Evolutionary conservation across 768 basidiomycete species (phyloP).

Genomic region (Gymnopilus junonius): DNA sequence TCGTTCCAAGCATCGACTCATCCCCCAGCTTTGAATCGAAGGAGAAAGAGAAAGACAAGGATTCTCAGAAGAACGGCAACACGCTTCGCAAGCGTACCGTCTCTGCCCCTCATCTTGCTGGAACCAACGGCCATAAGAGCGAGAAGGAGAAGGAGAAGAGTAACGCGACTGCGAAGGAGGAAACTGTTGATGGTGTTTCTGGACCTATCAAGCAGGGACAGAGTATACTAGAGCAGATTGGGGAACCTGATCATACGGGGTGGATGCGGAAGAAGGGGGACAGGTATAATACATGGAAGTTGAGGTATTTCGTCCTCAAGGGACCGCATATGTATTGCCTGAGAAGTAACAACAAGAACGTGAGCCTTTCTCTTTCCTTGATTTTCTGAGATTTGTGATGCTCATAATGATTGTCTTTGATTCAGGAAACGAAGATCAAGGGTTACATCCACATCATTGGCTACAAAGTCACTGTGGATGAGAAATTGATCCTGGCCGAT

Average conservation of each 20-base stretch:
- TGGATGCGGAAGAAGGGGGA: conserved; percentile 98
- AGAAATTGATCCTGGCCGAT: conserved; percentile 91
- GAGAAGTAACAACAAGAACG: conserved; percentile 68
- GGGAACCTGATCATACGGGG: conserved; percentile 85
- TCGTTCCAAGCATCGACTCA: conserved; percentile 6
- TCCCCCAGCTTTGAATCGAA: not conserved
- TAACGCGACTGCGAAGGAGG: conserved; percentile 14
- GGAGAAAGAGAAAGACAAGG: conserved; percentile 19
- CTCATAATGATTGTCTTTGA: conserved; percentile 1
- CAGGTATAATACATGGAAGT: conserved; percentile 93
- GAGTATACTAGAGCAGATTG: conserved; percentile 89
- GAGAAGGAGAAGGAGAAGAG: not conserved
- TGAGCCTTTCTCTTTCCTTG: too few species aligned
- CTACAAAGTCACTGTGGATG: conserved; percentile 92
- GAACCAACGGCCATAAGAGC: not conserved
- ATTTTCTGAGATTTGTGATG: too few species aligned
- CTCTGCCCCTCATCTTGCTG: conserved; percentile 28
- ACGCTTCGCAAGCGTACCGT: conserved; percentile 62
- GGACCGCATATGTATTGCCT: conserved; percentile 90
- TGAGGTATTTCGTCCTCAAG: conserved; percentile 90
- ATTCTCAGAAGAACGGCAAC: conserved; percentile 19
- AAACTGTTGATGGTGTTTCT: conserved; percentile 19
- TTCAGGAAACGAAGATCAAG: conserved; percentile 91
- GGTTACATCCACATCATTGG: conserved; percentile 91
- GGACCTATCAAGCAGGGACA: conserved; percentile 58